These are phyloP conservation scores for Metroxylon sagu DNA, from an alignment of 176 grass and related monocot species.

Conservation along the genomic window DNA sequence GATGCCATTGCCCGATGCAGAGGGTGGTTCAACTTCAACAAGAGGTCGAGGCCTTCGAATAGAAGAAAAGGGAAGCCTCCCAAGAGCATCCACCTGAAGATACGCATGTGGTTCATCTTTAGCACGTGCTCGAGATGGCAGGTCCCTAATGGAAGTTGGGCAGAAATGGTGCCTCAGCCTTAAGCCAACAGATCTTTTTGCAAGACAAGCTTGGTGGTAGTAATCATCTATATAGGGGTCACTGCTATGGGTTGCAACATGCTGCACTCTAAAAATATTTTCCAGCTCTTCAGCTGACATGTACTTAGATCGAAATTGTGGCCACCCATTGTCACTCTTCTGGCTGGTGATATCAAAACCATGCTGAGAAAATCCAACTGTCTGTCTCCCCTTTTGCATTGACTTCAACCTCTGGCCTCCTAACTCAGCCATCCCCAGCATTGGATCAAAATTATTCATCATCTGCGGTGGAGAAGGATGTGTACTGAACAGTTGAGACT, in stretches of 20 bases:
- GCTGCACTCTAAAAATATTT: slow-evolving; percentile 71
- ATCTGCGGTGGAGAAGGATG: slow-evolving; percentile 37
- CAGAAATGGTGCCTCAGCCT: slow-evolving; percentile 68
- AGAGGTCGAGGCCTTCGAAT: slow-evolving; percentile 73
- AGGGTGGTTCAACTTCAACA: slow-evolving; percentile 64
- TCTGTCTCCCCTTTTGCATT: slow-evolving; percentile 26
- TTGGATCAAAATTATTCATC: slow-evolving; percentile 40
- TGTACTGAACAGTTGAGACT: slow-evolving; percentile 23
- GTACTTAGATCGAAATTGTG: slow-evolving; percentile 45
- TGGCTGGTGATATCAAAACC: slow-evolving; percentile 26
- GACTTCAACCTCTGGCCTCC: slow-evolving; percentile 47
- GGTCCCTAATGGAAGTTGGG: slow-evolving; percentile 52
- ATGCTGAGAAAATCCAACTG: slow-evolving; percentile 34
- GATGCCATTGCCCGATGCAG: slow-evolving; percentile 22
- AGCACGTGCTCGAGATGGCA: slow-evolving; percentile 29
- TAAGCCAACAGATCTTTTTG: slow-evolving; percentile 48
- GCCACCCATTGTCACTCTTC: slow-evolving; percentile 46
- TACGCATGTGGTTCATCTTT: slow-evolving; percentile 80
- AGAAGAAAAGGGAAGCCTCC: slow-evolving; percentile 77
- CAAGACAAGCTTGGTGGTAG: slow-evolving; percentile 79
- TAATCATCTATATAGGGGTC: slow-evolving; percentile 84
- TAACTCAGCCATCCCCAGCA: slow-evolving; percentile 37
- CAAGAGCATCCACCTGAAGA: slow-evolving; percentile 80
- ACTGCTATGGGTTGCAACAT: slow-evolving; percentile 53
- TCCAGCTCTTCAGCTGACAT: slow-evolving; percentile 69